Percentiles rank a stretch among this genome's conserved stretches.
phyloP scores from a whole-genome alignment of 2,329 filamentous ascomycete genomes.

The Alternaria sp. region DNA sequence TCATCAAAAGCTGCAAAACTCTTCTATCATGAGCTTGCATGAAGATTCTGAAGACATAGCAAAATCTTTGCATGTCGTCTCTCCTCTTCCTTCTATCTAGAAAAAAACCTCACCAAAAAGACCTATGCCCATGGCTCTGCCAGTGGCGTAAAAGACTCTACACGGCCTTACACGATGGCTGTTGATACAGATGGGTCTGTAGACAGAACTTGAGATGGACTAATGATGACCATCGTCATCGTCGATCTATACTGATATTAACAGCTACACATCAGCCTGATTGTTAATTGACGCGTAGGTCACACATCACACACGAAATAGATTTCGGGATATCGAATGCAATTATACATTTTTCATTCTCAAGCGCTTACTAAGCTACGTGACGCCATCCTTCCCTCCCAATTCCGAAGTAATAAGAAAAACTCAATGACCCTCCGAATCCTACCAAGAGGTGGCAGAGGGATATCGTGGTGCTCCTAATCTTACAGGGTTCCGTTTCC shows the following conservation, averaged over 20 bases:
- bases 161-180: no score
- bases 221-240: no score
- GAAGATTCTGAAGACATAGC: not conserved
- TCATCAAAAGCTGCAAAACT: no score
- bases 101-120: no score
- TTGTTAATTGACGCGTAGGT: not conserved
- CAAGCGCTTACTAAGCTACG: slow-evolving; percentile 31
- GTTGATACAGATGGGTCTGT: no score
- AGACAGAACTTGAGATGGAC: not conserved
- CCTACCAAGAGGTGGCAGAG: slow-evolving; percentile 29
- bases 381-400: slow-evolving; percentile 26
- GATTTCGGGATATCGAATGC: accelerated
- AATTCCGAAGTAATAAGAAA: slow-evolving; percentile 21
- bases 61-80: no score
- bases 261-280: not conserved
- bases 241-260: not conserved
- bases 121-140: no score
- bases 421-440: slow-evolving; percentile 27
- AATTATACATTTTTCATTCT: slow-evolving; percentile 32
- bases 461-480: slow-evolving; percentile 38
- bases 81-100: no score
- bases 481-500: slow-evolving; percentile 33
- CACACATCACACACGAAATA: not conserved
- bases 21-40: not conserved
- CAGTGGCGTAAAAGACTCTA: no score